phyloP scores from a whole-genome alignment of 2,329 filamentous ascomycete species.

The Chrysoporthe cubensis region DNA sequence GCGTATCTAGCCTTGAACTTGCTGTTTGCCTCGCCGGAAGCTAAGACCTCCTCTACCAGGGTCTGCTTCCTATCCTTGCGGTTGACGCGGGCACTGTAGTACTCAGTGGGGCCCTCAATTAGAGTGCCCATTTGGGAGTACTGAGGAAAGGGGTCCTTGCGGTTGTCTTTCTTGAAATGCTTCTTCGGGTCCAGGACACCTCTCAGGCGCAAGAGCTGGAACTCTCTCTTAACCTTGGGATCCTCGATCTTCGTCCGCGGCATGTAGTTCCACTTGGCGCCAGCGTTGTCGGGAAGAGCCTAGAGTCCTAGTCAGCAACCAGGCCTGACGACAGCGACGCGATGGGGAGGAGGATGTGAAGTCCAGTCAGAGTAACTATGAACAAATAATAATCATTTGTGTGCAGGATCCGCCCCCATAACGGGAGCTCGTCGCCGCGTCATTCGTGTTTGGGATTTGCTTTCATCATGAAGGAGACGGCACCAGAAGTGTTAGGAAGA shows the following conservation, averaged over 20 bases:
- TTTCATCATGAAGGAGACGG: constrained; percentile 72
- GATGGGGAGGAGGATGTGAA: constrained; percentile 47
- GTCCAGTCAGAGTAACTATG: constrained; percentile 73
- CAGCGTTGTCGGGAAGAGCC: constrained; percentile 62
- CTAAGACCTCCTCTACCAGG: constrained; percentile 82
- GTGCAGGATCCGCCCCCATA: constrained; percentile 75
- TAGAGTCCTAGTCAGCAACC: constrained; percentile 34
- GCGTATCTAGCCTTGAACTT: constrained; percentile 88
- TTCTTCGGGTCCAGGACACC: constrained; percentile 85
- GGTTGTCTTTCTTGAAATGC: constrained; percentile 85
- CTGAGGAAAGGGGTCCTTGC: constrained; percentile 72
- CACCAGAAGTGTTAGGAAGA: not conserved
- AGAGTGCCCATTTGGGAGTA: constrained; percentile 90
- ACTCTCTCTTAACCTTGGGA: constrained; percentile 82
- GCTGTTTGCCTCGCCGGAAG: constrained; percentile 64
- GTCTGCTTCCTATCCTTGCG: constrained; percentile 89
- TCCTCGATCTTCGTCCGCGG: constrained; percentile 78
- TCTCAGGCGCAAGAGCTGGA: constrained; percentile 89
- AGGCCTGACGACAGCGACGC: constrained; percentile 31
- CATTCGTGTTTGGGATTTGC: constrained; percentile 70
- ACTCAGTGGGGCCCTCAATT: constrained; percentile 86
- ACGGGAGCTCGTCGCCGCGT: constrained; percentile 77
- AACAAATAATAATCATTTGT: constrained; percentile 61
- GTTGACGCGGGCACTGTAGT: constrained; percentile 76
- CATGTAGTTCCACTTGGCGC: constrained; percentile 84